Conservation (phyloP, 2,329 filamentous ascomycete genomes). For the Colletotrichum sp. region DNA sequence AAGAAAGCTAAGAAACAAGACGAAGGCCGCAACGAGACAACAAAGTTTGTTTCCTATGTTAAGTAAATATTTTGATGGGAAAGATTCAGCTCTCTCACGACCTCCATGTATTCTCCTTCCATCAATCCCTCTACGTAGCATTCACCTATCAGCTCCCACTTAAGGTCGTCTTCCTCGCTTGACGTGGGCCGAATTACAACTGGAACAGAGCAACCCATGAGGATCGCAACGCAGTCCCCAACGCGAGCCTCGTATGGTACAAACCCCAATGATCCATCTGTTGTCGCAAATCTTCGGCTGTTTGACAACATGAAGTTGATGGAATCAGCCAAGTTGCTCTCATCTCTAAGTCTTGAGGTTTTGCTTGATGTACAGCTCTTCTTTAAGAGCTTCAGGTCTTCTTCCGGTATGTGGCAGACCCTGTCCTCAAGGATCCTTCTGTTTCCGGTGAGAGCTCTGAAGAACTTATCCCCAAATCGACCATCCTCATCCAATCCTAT, state of each 20-base stretch:
- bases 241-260: background rate
- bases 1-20: too few species aligned
- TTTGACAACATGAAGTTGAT: background rate
- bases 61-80: fast-evolving
- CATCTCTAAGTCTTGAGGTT: too few species aligned
- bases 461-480: background rate
- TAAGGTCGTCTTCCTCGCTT: fast-evolving
- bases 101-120: background rate
- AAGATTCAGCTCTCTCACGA: background rate
- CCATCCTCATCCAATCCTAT: too few species aligned
- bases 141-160: background rate
- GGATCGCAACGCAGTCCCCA: background rate
- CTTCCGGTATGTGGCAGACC: too few species aligned
- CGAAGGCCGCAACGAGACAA: fast-evolving
- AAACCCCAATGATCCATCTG: background rate
- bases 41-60: too few species aligned
- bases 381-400: too few species aligned
- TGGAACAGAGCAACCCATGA: background rate
- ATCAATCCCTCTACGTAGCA: background rate
- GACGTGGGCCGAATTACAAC: background rate
- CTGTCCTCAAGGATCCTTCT: background rate
- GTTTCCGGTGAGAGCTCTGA: background rate
- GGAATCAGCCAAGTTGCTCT: background rate
- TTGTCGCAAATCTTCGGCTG: background rate
- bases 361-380: too few species aligned